Conservation (phyloP, 1,284 basidiomycete genomes). For the Sporisorium scitamineum region DNA sequence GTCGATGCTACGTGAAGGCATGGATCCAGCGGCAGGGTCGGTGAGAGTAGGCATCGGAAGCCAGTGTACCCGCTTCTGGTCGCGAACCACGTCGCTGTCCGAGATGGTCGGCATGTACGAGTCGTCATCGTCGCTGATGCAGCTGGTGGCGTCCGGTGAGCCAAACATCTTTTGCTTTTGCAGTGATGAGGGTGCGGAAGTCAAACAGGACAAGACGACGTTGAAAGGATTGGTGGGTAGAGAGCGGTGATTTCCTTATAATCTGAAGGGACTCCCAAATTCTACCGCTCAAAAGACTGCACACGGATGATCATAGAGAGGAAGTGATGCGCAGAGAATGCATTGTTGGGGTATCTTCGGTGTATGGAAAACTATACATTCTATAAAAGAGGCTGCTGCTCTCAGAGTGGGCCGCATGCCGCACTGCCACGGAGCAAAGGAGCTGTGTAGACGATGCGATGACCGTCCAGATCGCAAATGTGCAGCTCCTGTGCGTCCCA, state of each 20-base stretch:
- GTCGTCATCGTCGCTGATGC: slow-evolving; percentile 8
- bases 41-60: slow-evolving; percentile 16
- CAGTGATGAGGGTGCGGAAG: background rate
- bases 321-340: slow-evolving; percentile 14
- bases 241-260: background rate
- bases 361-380: background rate
- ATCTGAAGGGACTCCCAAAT: background rate
- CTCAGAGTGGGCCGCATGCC: slow-evolving; percentile 14
- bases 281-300: background rate
- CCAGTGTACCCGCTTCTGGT: slow-evolving; percentile 30
- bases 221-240: background rate
- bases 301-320: background rate
- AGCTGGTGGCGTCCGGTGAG: slow-evolving; percentile 35
- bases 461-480: slow-evolving; percentile 44
- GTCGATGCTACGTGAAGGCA: slow-evolving; percentile 18
- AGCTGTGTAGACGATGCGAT: slow-evolving; percentile 44
- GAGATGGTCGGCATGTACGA: slow-evolving; percentile 15
- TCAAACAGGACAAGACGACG: background rate
- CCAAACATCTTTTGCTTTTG: slow-evolving; percentile 22
- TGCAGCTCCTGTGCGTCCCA: slow-evolving; percentile 53
- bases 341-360: slow-evolving; percentile 36
- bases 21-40: slow-evolving; percentile 1
- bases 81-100: slow-evolving; percentile 36
- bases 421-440: slow-evolving; percentile 23
- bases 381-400: background rate